These are phyloP conservation scores for Fomitopsis schrenkii DNA, from an alignment of 1,284 basidiomycete species.

Conservation along the genomic window DNA sequence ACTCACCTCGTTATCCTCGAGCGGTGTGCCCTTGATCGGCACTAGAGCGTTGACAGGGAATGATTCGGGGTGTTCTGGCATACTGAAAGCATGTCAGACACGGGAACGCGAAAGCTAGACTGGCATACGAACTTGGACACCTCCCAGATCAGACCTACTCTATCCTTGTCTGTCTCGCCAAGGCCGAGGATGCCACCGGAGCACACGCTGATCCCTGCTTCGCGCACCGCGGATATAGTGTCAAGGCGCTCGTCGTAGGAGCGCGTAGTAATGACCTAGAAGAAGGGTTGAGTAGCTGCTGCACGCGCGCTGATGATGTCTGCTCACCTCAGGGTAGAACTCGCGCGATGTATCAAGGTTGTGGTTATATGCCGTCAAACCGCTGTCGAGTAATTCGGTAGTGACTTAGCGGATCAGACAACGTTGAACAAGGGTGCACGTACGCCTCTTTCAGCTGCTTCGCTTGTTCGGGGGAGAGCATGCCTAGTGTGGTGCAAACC, in stretches of 20 bases:
- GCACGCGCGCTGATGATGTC: background rate
- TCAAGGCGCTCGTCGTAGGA: slow-evolving; percentile 92
- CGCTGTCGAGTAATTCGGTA: slow-evolving; percentile 38
- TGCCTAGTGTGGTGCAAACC: slow-evolving; percentile 97
- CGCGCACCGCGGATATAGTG: slow-evolving; percentile 87
- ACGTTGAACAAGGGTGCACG: slow-evolving; percentile 22
- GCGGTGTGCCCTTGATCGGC: slow-evolving; percentile 71
- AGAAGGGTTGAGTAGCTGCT: background rate
- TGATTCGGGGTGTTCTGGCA: slow-evolving; percentile 95
- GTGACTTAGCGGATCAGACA: slow-evolving; percentile 3
- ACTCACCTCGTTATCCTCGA: slow-evolving; percentile 66
- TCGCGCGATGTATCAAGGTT: slow-evolving; percentile 98
- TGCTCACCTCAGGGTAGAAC: slow-evolving; percentile 85
- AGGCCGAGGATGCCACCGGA: slow-evolving; percentile 96
- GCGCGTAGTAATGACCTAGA: slow-evolving; percentile 89
- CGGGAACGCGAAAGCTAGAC: background rate
- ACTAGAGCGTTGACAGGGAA: slow-evolving; percentile 98
- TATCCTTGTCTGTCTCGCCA: slow-evolving; percentile 88
- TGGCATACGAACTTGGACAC: slow-evolving; percentile 68
- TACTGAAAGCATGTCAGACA: slow-evolving; percentile 40
- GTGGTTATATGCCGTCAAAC: slow-evolving; percentile 97
- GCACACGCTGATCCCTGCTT: slow-evolving; percentile 96
- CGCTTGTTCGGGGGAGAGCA: slow-evolving; percentile 96
- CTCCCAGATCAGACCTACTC: slow-evolving; percentile 94
- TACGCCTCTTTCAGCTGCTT: slow-evolving; percentile 89